Evolutionary conservation across 495 filamentous ascomycete species (phyloP), one percentile per base, ranked within the genome.

Genomic region (Achaetomiella virescens): DNA sequence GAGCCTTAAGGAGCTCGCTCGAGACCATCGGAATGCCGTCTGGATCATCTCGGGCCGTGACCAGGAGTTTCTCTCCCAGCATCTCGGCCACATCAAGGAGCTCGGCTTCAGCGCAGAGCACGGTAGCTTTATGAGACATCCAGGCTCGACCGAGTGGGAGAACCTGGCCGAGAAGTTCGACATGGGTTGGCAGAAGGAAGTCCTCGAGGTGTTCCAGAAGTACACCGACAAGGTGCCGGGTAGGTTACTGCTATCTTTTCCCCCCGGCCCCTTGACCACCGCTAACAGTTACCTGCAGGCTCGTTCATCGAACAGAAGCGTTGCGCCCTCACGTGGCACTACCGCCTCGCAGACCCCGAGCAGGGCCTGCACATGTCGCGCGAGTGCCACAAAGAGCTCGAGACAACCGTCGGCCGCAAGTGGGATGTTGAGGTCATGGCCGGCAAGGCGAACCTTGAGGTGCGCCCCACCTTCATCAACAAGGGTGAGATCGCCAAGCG

Each of bases 41-140:
- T 98, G 93, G 93, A 95, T 98, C 62, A 96, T 98, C 62, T 92
- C 88, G 45, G 93, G 93, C 6, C 82, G 95, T 44, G 90, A 97
- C 61, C 89, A 93, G 54, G 82, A 85, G 12, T 97, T 97, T 70
- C 71, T 98, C 31, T 81, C 86, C 52, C 82, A 91, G 56, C 89
- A 90, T 76, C 84, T 96, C 61, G 91, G 90, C 22, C 85, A 91
- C 71, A 93, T 96, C 50, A 60, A 80, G 1, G 84, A 86, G 62
- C 74, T 98, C 5, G 93, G 93, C 8, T 81, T 98, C 62, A 91
- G 87, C 61, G 93, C 93, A 0, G 93, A 98, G 71, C 93, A 98
- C 66, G 93, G 95, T 24, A 91, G 89, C 62, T 97, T 97, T 69
- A 88, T 97, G 58, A 83, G 88, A 29, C 75, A 87, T 61, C 92